Evolutionary conservation across 441 rosid species (phyloP), one percentile per base, ranked within the genome.

Genomic region (Erodium moschatum): DNA sequence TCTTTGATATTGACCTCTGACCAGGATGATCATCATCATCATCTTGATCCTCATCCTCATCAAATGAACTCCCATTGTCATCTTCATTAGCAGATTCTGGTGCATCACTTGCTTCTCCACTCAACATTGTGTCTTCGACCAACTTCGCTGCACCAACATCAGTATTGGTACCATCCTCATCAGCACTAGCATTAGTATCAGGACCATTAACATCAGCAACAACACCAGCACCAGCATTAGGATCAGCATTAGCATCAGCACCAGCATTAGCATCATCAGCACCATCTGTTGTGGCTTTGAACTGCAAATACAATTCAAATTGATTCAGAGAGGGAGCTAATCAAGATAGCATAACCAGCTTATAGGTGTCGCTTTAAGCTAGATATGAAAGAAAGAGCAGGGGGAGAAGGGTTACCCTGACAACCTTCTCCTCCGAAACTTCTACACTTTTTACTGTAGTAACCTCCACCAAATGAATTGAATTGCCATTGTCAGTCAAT

Each of bases 1-100:
- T 92, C 82, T 85, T 90, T 66, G 87, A 82, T 33, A 90, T 67
- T 13, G 98, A 88, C 16, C 68, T 88, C 65, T 83, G 87, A 70
- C 85, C 88, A 35, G 79, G 87, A 56, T 82, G 80, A 42, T 85
- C 87, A 10, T 44, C 50, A 29, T 58, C 54, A 46, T 75, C 77
- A 15, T 81, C 40, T 27, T 21, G 33, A 0, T 54, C 83, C 8
- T 77, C 86, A 8, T 76, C 95, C 73, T 84, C 88, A 16, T 77
- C 70, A 6, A 74, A 67, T 73, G 75, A 79, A 75, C 87, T 83
- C 64, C 81, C 78, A 69, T 70, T 82, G 73, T 76, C 86, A 68
- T 82, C 85, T 27, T 82, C 86, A 69, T 73, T 81, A 54, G 64
- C 80, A 66, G 38, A 68, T 66, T 84, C 89, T 71, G 70, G 67